Base-by-base conservation (phyloP, 2,329 filamentous ascomycete species). In the Aspergillus melleus region DNA sequence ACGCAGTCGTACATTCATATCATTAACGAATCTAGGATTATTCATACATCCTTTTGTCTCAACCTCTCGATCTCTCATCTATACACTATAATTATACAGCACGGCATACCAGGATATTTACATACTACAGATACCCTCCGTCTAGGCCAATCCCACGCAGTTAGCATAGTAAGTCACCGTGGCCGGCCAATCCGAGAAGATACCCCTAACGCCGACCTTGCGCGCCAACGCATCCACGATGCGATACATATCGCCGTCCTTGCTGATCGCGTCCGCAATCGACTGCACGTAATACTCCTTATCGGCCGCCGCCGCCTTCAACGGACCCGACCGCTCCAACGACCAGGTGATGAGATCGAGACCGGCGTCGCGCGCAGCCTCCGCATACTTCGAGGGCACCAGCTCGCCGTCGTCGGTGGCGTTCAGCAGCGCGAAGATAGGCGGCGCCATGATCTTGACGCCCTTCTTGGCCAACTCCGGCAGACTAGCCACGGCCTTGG, bases 131-230 rank as follows among this genome's bases (percentile, higher is more conserved):
- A 8, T 22, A 22, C 22, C 22, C 6, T 8, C 16, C 16, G 6
- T 8, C 50, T 58, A 66, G 10, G 54, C 52, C 26, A 66, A 47
- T 5, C 64, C 64, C 52, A 66, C 54, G 46, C 64, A 66, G 50
- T 51, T 60, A 19, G 64, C 64, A 59, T 66, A 66, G 42, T 66
- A 66, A 4, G 64, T 62, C 49, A 66, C 64, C 1, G 64, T 66
- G 11, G 62, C 64, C 3, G 64, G 64, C 64, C 64, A 66, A 49
- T 66, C 64, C 16, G 64, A 66, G 52, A 65, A 66, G 16, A 66
- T 64, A 2, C 52, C 62, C 32, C 54, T 60, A 22, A 66, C 64
- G 9, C 62, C 62, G 10, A 64, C 64, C 61, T 66, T 66, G 22
- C 51, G 62, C 16, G 63, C 61, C 52, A 66, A 22, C n/a, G 59